phyloP scores from a whole-genome alignment of 768 basidiomycete species.

The Pisolithus tinctorius region DNA sequence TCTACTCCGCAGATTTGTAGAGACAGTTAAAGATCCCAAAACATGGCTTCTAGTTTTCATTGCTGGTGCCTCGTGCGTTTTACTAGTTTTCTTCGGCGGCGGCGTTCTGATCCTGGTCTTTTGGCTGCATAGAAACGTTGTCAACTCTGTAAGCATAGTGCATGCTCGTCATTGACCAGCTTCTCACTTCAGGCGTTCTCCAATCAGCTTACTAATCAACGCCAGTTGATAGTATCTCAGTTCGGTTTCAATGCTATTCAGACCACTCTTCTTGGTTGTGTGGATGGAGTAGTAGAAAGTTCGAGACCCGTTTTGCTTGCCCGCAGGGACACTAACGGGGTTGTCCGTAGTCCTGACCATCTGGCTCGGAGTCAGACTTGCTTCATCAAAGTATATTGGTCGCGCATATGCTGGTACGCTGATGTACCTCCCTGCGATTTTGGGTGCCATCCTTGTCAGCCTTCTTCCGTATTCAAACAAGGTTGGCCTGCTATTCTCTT shows the following conservation, averaged over 20 bases:
- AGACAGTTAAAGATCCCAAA: slow-evolving; percentile 64
- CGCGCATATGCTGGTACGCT: slow-evolving; percentile 61
- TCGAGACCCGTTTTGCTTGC: slow-evolving; percentile 16
- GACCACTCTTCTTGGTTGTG: slow-evolving; percentile 70
- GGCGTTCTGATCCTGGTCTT: slow-evolving; percentile 8
- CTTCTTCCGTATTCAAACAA: slow-evolving; percentile 56
- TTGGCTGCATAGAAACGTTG: slow-evolving; percentile 45
- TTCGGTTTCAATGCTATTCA: slow-evolving; percentile 63
- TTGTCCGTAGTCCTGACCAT: slow-evolving; percentile 47
- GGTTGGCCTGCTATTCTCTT: slow-evolving; percentile 65
- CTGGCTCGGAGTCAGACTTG: slow-evolving; percentile 37
- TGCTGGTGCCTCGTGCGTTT: slow-evolving; percentile 48
- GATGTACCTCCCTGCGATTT: slow-evolving; percentile 60
- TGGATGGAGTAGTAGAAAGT: slow-evolving; percentile 72
- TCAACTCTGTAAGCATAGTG: slow-evolving; percentile 51
- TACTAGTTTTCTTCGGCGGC: slow-evolving; percentile 14
- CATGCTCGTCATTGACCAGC: background rate
- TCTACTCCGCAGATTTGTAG: slow-evolving; percentile 45
- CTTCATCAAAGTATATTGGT: slow-evolving; percentile 42
- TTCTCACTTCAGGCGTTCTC: slow-evolving; percentile 4
- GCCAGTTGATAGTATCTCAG: slow-evolving; percentile 63
- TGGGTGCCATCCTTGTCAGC: slow-evolving; percentile 66
- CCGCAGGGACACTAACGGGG: background rate
- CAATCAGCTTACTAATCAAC: slow-evolving; percentile 63
- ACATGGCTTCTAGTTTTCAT: slow-evolving; percentile 68